Evolutionary conservation across 768 basidiomycete species (phyloP).

Genomic region (Russula compacta): DNA sequence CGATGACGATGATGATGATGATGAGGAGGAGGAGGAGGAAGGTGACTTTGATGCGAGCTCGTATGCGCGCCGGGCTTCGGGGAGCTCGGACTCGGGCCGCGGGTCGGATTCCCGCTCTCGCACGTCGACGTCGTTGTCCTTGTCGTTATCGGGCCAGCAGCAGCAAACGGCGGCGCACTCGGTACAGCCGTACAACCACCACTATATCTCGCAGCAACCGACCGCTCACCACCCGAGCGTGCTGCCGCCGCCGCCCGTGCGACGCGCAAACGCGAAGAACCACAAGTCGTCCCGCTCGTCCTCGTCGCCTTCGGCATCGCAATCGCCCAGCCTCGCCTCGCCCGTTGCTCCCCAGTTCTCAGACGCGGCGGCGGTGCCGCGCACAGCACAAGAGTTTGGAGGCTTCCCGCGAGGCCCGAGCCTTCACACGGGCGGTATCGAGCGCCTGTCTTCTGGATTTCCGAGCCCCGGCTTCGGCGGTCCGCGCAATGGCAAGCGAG

Average conservation of each 20-base stretch:
- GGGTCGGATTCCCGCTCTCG: slow-evolving; percentile 56
- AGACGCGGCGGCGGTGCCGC: slow-evolving; percentile 22
- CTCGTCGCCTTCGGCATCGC: slow-evolving; percentile 33
- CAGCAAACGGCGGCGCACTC: background rate
- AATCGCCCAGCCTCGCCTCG: slow-evolving; percentile 35
- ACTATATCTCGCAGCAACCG: slow-evolving; percentile 23
- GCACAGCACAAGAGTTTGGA: slow-evolving; percentile 29
- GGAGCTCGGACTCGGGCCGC: slow-evolving; percentile 27
- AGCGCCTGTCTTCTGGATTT: slow-evolving; percentile 9
- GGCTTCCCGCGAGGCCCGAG: slow-evolving; percentile 23
- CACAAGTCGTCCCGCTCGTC: slow-evolving; percentile 21
- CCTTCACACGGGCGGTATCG: slow-evolving; percentile 6
- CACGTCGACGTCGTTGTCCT: slow-evolving; percentile 34
- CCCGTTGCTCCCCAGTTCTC: slow-evolving; percentile 32
- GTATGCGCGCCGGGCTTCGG: slow-evolving; percentile 33
- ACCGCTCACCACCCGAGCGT: background rate
- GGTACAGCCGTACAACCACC: slow-evolving; percentile 21
- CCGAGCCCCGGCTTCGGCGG: slow-evolving; percentile 15
- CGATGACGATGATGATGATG: slow-evolving; percentile 24
- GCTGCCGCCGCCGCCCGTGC: background rate
- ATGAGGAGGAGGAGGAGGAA: slow-evolving; percentile 42
- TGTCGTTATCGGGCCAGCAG: slow-evolving; percentile 25
- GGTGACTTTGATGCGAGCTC: slow-evolving; percentile 50
- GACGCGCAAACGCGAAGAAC: slow-evolving; percentile 8
- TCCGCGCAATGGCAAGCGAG: slow-evolving; percentile 6